Conservation (phyloP, 208 protist genomes). For the Wallacemonas sp. region DNA sequence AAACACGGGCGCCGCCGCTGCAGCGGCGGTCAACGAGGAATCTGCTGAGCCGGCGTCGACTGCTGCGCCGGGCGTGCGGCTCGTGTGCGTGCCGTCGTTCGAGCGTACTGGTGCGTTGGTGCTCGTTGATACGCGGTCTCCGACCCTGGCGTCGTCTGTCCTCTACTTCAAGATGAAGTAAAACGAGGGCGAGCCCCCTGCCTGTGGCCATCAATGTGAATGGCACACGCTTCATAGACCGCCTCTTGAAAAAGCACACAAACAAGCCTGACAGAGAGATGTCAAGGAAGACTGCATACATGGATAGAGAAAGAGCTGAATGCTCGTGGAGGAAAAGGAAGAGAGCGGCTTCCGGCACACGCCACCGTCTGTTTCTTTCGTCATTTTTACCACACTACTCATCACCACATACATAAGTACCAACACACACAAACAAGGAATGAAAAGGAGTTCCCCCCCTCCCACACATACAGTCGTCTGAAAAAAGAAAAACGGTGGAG, state of each 20-base stretch:
- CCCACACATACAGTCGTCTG: no score
- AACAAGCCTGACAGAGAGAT: no score
- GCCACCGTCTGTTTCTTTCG: no score
- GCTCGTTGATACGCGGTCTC: conserved; percentile 80
- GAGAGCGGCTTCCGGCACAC: no score
- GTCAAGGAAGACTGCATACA: no score
- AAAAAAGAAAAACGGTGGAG: no score
- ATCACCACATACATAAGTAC: background rate
- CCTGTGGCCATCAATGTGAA: no score
- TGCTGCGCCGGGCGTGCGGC: conserved; percentile 42
- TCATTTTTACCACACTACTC: no score
- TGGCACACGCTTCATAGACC: background rate
- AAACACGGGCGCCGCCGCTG: no score
- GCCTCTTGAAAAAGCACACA: background rate
- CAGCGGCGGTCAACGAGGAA: conserved; percentile 4
- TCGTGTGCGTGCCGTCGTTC: conserved; percentile 85
- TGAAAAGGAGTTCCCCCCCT: no score
- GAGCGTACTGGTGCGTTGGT: conserved; percentile 56
- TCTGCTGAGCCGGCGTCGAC: conserved; percentile 20
- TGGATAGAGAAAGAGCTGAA: no score
- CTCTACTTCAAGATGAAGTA: conserved; percentile 22
- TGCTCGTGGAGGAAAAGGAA: no score
- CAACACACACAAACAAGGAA: background rate
- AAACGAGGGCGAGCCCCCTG: background rate
- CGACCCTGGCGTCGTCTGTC: conserved; percentile 50